A percentile compares a stretch with the other conserved stretches of the same genome.
Evolutionary conservation across 352 stramenopile species (phyloP).

Genomic region (Globisporangium paroecandrum): DNA sequence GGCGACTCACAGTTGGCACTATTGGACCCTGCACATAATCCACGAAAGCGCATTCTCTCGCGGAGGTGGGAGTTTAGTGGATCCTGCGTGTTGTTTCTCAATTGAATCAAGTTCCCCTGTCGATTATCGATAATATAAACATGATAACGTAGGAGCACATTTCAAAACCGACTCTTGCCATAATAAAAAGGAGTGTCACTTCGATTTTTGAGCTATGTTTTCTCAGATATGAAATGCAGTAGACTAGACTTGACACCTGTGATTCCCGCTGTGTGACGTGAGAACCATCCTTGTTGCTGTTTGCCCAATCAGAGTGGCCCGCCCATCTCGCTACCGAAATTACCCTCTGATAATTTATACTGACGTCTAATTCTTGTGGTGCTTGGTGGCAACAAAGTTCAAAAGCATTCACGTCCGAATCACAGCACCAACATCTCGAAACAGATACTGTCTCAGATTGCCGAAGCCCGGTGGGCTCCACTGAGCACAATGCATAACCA

Average conservation of each 20-base stretch:
- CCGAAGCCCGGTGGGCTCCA: not conserved
- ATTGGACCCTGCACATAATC: not conserved
- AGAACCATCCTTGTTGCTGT: not conserved
- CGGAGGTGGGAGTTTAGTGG: not conserved
- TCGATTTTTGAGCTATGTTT: too few species aligned
- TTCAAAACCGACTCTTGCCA: not conserved
- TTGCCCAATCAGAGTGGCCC: not conserved
- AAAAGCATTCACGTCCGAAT: not conserved
- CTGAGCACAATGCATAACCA: not conserved
- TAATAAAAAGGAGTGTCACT: not conserved
- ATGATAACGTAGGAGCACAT: too few species aligned
- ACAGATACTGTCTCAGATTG: too few species aligned
- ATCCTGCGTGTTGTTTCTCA: not conserved
- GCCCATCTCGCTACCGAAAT: not conserved
- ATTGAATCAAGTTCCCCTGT: not conserved
- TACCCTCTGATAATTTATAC: not conserved
- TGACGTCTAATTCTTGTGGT: not conserved
- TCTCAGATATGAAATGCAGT: not conserved
- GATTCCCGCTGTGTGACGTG: not conserved
- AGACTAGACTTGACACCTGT: not conserved
- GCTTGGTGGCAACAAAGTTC: not conserved
- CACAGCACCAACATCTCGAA: too few species aligned
- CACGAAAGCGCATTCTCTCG: slow-evolving; percentile 4
- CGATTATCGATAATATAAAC: too few species aligned
- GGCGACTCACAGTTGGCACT: not conserved